Base-by-base conservation (phyloP, 805 yeast genomes). In the Tetrapisispora nanseiensis region DNA sequence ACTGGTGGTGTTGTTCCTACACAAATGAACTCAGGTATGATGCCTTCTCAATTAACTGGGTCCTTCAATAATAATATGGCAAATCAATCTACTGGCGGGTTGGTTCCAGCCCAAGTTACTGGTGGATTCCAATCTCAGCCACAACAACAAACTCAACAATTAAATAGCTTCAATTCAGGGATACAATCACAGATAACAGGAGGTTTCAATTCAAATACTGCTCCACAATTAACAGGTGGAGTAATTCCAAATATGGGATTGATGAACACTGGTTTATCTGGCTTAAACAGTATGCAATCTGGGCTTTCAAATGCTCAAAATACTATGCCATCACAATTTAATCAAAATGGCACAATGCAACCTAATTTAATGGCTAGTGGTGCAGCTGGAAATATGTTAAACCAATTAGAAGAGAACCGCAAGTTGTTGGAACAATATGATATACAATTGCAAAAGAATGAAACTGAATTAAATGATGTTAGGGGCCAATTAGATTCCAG, bases 371-470 rank as follows among this genome's bases (percentile, higher is more conserved):
- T 20, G 13, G 27, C 34, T n/a, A 33, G 31, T 10, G 33, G 33
- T 23, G 22, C 21, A 4, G 26, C 35, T 34, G 31, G 30, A 22
- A 34, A 11, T 34, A 16, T 33, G 26, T 15, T 26, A 11, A 23
- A 30, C n/a, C 39, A 33, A 27, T 13, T 37, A 12, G 37, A 37
- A 33, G 39, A 79, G 51, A 95, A 86, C 58, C 95, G 86, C 59
- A 69, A 76, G 50, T 68, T 89, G 66, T 70, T 89, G 41, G 86
- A 82, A 59, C 95, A 86, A 60, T 89, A 89, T 57, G 97, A 89
- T 59, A 73, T 78, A 47, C 70, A 95, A 43, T 95, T 89, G 8
- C 82, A 82, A 60, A 75, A 82, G 20, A 71, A 89, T 47, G 97
- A 89, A 63, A 67, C 67, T 31, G 96, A 89, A 55, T 66, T 86